Conservation (phyloP, 257 asterid genomes). For the Solanum pennellii region DNA sequence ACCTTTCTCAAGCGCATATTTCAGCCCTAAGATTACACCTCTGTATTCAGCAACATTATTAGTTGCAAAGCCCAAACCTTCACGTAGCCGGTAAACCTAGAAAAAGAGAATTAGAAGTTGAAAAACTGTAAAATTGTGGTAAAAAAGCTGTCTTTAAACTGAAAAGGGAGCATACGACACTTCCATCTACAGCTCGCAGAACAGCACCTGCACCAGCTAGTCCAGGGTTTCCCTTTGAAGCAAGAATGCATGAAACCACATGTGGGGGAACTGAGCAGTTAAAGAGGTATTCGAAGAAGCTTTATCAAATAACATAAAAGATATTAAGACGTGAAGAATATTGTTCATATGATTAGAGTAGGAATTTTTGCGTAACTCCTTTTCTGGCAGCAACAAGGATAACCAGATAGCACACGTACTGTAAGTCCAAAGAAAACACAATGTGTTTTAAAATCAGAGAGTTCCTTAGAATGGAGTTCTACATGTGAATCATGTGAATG, state of each 20-base stretch:
- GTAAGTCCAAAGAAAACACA: neutral
- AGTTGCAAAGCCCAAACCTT: conserved; percentile 89
- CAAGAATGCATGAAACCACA: conserved; percentile 66
- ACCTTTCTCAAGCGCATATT: conserved; percentile 71
- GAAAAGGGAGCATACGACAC: conserved; percentile 35
- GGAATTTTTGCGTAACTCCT: neutral
- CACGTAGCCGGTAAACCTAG: conserved; percentile 74
- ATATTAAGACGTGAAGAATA: neutral
- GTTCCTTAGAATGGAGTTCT: neutral
- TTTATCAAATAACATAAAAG: neutral
- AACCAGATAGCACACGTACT: neutral
- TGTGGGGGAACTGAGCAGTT: conserved; percentile 11
- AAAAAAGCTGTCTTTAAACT: neutral
- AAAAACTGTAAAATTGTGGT: neutral
- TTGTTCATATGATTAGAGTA: neutral
- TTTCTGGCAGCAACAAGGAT: neutral
- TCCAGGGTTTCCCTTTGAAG: conserved; percentile 96
- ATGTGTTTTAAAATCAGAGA: neutral
- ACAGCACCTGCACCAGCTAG: conserved; percentile 96
- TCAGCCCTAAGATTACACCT: conserved; percentile 76
- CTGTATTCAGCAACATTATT: conserved; percentile 92
- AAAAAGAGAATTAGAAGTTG: neutral
- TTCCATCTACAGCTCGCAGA: conserved; percentile 74
- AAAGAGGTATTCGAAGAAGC: conserved; percentile 2
- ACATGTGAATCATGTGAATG: neutral